A percentile compares a stretch with the other conserved stretches of the same genome.
phyloP scores from a whole-genome alignment of 2,329 filamentous ascomycete species.

The Colletotrichum sojae region DNA sequence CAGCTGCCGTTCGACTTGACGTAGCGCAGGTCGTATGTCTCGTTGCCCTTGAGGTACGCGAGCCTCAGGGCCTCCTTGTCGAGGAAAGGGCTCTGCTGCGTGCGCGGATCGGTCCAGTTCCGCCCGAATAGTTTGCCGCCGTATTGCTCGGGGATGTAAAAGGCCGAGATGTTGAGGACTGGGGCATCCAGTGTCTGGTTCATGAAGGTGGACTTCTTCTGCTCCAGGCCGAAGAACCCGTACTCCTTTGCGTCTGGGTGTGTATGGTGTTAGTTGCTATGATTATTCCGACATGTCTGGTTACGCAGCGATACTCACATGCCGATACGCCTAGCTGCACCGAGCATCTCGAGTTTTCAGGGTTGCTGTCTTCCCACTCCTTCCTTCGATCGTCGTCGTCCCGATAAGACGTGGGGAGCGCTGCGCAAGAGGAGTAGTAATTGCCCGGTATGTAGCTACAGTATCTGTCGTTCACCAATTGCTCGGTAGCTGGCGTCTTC shows the following conservation, averaged over 20 bases:
- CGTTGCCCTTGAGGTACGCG: slow-evolving; percentile 15
- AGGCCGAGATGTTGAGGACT: slow-evolving; percentile 40
- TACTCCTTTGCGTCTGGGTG: slow-evolving; percentile 35
- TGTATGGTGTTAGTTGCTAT: background rate
- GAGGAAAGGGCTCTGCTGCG: slow-evolving; percentile 4
- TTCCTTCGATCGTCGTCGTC: background rate
- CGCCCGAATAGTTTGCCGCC: background rate
- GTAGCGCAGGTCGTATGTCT: slow-evolving; percentile 41
- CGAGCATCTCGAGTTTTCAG: background rate
- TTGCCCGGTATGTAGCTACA: background rate
- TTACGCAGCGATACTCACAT: background rate
- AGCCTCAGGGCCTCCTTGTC: background rate
- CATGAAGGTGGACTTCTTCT: slow-evolving; percentile 37
- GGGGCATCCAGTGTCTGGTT: slow-evolving; percentile 27
- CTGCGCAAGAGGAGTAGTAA: background rate
- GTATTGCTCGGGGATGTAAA: slow-evolving; percentile 4
- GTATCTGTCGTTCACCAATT: background rate
- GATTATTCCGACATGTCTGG: background rate
- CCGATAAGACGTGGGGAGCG: background rate
- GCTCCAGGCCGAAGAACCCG: slow-evolving; percentile 40
- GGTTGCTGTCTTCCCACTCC: background rate
- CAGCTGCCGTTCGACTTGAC: slow-evolving; percentile 42
- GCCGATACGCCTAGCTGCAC: slow-evolving; percentile 17
- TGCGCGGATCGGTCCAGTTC: slow-evolving; percentile 35
- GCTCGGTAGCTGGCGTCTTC: background rate